phyloP scores from a whole-genome alignment of 352 stramenopile species.

The Phytopythium cucurbitacearum region DNA sequence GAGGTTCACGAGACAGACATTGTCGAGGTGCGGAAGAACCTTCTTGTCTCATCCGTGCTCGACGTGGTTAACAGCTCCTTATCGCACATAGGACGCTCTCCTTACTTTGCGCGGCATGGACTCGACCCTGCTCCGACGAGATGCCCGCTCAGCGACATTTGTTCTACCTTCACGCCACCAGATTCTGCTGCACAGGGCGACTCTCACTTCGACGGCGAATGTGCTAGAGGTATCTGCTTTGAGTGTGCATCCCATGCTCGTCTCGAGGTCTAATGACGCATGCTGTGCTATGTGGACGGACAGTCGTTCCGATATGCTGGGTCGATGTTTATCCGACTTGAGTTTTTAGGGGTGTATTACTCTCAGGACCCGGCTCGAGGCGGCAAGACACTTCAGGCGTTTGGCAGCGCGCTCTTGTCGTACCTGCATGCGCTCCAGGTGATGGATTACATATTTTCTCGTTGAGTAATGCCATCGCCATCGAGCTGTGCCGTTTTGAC shows the following conservation, averaged over 20 bases:
- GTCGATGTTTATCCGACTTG: slow-evolving; percentile 52
- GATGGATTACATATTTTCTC: too few relatives aligned
- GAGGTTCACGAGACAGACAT: slow-evolving; percentile 56
- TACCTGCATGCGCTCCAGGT: slow-evolving; percentile 58
- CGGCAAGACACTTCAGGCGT: slow-evolving; percentile 59
- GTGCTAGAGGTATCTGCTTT: slow-evolving; percentile 33
- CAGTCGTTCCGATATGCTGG: slow-evolving; percentile 51
- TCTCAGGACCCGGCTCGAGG: slow-evolving; percentile 53
- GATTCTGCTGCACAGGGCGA: slow-evolving; percentile 39
- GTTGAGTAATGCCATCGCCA: not conserved
- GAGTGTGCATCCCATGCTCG: not conserved
- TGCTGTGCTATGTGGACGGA: not conserved
- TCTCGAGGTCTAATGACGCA: not conserved
- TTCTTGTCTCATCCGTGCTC: not conserved
- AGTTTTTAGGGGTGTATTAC: slow-evolving; percentile 59
- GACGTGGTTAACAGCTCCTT: not conserved
- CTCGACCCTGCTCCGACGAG: slow-evolving; percentile 47
- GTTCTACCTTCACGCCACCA: slow-evolving; percentile 31
- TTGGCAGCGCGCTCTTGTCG: slow-evolving; percentile 42
- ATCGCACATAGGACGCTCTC: slow-evolving; percentile 38
- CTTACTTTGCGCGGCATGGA: slow-evolving; percentile 59
- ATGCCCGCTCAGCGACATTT: slow-evolving; percentile 35
- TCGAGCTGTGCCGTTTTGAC: not conserved
- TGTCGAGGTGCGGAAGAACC: slow-evolving; percentile 35
- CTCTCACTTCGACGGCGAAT: slow-evolving; percentile 31